Percentiles rank a stretch among this genome's conserved stretches.
Conservation (phyloP, 768 basidiomycete species). For the Termitomyces sp. region DNA sequence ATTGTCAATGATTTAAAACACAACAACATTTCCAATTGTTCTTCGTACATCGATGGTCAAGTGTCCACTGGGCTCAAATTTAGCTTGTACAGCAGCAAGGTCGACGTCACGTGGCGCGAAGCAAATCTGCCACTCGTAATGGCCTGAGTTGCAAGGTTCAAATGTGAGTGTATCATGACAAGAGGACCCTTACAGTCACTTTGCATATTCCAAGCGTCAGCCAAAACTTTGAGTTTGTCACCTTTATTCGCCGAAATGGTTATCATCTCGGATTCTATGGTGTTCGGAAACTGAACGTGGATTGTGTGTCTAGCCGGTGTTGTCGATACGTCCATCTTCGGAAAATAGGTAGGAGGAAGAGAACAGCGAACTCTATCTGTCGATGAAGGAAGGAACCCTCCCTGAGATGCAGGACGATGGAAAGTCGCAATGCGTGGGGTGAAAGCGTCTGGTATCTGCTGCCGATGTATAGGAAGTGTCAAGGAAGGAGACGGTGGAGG, state of each 20-base stretch:
- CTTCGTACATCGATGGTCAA: conserved; percentile 41
- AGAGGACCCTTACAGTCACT: conserved; percentile 42
- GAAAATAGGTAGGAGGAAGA: conserved; percentile 23
- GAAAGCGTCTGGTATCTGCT: conserved; percentile 10
- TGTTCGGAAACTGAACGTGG: conserved; percentile 41
- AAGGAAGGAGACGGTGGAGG: conserved; percentile 23
- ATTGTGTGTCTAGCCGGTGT: conserved; percentile 36
- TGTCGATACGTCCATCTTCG: conserved; percentile 40
- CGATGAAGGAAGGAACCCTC: conserved; percentile 16
- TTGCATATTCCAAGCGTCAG: conserved; percentile 61
- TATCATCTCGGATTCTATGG: conserved; percentile 55
- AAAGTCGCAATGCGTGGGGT: conserved; percentile 14
- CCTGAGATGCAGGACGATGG: conserved; percentile 6
- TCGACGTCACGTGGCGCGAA: conserved; percentile 52
- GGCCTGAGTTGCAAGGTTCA: conserved; percentile 30
- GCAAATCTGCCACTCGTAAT: conserved; percentile 56
- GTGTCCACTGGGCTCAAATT: conserved; percentile 38
- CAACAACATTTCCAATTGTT: conserved; percentile 8
- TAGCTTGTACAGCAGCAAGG: conserved; percentile 46
- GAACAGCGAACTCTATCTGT: conserved; percentile 24
- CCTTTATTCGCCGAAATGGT: conserved; percentile 57
- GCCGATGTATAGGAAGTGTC: conserved; percentile 15
- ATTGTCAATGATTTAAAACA: neutral
- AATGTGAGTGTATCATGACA: neutral
- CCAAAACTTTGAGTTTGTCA: conserved; percentile 49